Evolutionary conservation across 371 early-diverging fungal genomes (phyloP).

Genomic region (Massospora cicadina): DNA sequence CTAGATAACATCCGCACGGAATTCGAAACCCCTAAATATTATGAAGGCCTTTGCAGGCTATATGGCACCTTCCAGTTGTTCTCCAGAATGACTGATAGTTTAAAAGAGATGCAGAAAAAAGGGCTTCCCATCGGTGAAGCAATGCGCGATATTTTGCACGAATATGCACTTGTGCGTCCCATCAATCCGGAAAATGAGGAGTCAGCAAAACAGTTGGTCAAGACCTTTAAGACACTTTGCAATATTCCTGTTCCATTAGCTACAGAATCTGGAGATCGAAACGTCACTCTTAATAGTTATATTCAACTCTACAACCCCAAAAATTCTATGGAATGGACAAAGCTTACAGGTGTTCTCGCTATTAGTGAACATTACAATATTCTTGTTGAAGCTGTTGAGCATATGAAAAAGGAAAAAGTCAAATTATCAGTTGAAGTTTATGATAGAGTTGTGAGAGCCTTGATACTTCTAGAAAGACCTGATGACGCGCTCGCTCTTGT

Average conservation of each 20-base stretch:
- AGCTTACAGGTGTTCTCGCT: neutral
- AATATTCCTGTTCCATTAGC: neutral
- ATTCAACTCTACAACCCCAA: neutral
- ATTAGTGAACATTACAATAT: neutral
- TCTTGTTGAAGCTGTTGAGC: neutral
- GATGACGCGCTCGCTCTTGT: neutral
- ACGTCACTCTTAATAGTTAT: neutral
- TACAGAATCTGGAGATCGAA: neutral
- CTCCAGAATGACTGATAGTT: neutral
- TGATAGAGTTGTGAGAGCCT: neutral
- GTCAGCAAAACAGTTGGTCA: neutral
- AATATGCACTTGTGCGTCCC: neutral
- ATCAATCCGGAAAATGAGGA: neutral
- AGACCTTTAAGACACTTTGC: neutral
- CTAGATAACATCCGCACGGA: neutral
- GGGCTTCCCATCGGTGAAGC: neutral
- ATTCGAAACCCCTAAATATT: constrained; percentile 1
- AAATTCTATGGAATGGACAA: neutral
- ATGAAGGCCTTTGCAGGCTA: neutral
- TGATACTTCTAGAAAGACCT: neutral
- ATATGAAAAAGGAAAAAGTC: neutral
- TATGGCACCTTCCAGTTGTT: constrained; percentile 6
- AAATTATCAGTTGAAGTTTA: neutral
- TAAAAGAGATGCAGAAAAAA: constrained; percentile 4
- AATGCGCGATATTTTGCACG: neutral